A percentile compares a stretch with the other conserved stretches of the same genome.
Conservation (phyloP, 306 rosid species). For the Dicorynia guianensis region DNA sequence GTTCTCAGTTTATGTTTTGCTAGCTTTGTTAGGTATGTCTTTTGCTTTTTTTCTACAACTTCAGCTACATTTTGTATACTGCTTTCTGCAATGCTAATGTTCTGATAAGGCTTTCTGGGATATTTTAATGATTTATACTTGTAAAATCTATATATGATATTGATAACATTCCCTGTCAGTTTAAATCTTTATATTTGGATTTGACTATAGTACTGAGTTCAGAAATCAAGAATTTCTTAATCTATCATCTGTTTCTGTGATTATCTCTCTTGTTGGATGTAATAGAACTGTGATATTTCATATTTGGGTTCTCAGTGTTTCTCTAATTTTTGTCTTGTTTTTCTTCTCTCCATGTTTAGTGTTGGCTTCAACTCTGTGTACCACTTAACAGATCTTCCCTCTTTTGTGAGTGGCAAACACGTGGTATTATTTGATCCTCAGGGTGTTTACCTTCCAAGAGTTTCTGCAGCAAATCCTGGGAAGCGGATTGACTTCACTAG, state of each 20-base stretch:
- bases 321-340: slow-evolving; percentile 36
- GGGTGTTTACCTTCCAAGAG: slow-evolving; percentile 87
- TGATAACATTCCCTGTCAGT: slow-evolving; percentile 2
- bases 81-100: slow-evolving; percentile 8
- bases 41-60: slow-evolving; percentile 16
- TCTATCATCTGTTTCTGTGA: slow-evolving; percentile 1
- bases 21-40: slow-evolving; percentile 3
- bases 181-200: background rate
- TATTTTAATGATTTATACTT: slow-evolving; percentile 14
- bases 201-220: slow-evolving; percentile 9
- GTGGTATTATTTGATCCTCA: slow-evolving; percentile 97
- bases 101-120: slow-evolving; percentile 7
- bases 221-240: background rate
- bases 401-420: slow-evolving; percentile 93
- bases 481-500: slow-evolving; percentile 86
- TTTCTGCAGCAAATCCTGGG: slow-evolving; percentile 92
- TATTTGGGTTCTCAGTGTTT: slow-evolving; percentile 32
- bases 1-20: background rate
- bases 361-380: slow-evolving; percentile 99
- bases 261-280: background rate
- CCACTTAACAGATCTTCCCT: slow-evolving; percentile 97
- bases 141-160: slow-evolving; percentile 10
- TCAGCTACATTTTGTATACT: slow-evolving; percentile 5
- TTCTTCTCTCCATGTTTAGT: slow-evolving; percentile 50
- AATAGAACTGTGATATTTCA: background rate